Evolutionary conservation across 495 filamentous ascomycete genomes (phyloP).

Genomic region (Niebla homalea): DNA sequence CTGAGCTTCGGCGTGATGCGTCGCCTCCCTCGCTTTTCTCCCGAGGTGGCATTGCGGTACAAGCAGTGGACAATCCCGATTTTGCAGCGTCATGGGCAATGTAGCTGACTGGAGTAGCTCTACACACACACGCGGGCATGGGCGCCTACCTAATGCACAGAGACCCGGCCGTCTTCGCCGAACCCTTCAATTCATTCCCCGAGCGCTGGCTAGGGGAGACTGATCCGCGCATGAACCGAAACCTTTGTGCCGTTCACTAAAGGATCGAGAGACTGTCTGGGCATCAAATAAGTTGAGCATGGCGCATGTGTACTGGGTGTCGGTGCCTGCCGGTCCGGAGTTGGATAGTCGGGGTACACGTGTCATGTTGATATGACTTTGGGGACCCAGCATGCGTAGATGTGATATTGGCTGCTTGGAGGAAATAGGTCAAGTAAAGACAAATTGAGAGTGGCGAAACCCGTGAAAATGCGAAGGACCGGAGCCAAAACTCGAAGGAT

Average conservation of each 20-base stretch:
- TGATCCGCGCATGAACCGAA: slow-evolving; percentile 9
- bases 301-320: no score
- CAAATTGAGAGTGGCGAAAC: no score
- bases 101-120: background rate
- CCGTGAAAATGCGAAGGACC: no score
- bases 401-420: no score
- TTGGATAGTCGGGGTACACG: no score
- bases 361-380: no score
- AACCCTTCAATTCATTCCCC: slow-evolving; percentile 28
- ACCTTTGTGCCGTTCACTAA: slow-evolving; percentile 16
- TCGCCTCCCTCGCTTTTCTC: no score
- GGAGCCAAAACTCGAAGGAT: no score
- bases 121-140: slow-evolving; percentile 28
- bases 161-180: slow-evolving; percentile 28
- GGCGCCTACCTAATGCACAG: slow-evolving; percentile 27
- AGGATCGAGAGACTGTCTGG: slow-evolving; percentile 18
- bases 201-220: slow-evolving; percentile 27
- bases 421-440: no score
- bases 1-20: no score
- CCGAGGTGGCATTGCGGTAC: background rate
- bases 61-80: slow-evolving; percentile 7
- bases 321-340: no score
- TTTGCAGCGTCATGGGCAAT: background rate
- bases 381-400: no score
- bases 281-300: slow-evolving; percentile 15